These are phyloP conservation scores for Effrenium voratum DNA, from an alignment of 73 alveolate species.

Conservation along the genomic window DNA sequence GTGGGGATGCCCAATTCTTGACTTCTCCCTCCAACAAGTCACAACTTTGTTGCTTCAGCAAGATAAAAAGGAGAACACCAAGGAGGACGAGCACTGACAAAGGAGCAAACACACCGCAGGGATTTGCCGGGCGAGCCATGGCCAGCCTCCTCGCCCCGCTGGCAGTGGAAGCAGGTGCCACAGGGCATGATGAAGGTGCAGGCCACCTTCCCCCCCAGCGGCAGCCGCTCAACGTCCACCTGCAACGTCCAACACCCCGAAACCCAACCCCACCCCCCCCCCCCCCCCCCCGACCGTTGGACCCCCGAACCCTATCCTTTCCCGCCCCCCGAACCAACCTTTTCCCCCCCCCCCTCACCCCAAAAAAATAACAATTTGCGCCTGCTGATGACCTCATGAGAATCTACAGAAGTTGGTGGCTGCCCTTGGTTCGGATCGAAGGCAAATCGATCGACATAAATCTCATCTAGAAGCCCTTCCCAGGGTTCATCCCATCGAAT, in stretches of 20 bases:
- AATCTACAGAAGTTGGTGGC: too few relatives aligned
- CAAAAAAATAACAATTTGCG: too few relatives aligned
- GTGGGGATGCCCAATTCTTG: not conserved
- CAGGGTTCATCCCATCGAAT: too few relatives aligned
- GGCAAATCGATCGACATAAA: too few relatives aligned
- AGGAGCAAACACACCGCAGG: not conserved
- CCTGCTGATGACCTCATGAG: too few relatives aligned
- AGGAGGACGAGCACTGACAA: not conserved
- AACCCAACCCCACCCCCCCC: too few relatives aligned
- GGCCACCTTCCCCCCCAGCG: constrained; percentile 53
- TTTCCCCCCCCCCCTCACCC: too few relatives aligned
- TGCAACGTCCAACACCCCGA: not conserved
- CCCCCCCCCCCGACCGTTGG: too few relatives aligned
- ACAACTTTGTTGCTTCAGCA: not conserved
- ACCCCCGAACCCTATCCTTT: too few relatives aligned
- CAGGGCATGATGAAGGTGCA: constrained; percentile 92
- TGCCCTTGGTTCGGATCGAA: too few relatives aligned
- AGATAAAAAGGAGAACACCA: not conserved
- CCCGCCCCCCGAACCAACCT: too few relatives aligned
- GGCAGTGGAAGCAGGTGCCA: constrained; percentile 83
- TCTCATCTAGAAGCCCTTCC: too few relatives aligned
- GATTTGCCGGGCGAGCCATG: not conserved
- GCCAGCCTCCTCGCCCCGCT: constrained; percentile 70
- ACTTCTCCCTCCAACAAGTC: not conserved
- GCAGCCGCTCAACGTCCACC: not conserved